Percentiles rank a stretch among this genome's conserved stretches.
phyloP scores from a whole-genome alignment of 768 basidiomycete genomes.

The Mrakia hoshinonis region DNA sequence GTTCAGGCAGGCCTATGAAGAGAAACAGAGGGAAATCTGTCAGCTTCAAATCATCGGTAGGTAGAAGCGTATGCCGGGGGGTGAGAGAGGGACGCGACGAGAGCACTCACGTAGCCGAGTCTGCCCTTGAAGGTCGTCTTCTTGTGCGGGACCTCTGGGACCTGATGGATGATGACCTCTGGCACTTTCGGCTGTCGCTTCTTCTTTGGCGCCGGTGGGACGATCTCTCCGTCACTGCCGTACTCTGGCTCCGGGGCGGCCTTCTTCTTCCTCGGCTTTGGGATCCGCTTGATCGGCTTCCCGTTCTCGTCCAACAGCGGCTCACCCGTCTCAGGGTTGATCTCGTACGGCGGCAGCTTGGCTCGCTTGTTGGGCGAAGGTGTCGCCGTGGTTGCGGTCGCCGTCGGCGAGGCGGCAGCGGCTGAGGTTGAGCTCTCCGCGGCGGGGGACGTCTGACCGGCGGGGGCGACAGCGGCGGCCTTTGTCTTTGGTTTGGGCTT shows the following conservation, averaged over 20 bases:
- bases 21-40: not conserved
- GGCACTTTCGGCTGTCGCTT: conserved; percentile 17
- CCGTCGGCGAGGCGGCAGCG: not conserved
- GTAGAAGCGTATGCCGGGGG: not conserved
- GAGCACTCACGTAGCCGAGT: conserved; percentile 30
- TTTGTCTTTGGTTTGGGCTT: conserved; percentile 1
- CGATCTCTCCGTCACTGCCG: conserved; percentile 1
- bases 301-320: conserved; percentile 13
- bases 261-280: conserved; percentile 19
- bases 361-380: not conserved
- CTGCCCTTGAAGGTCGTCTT: conserved; percentile 32
- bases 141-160: conserved; percentile 34
- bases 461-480: not conserved
- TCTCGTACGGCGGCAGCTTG: conserved; percentile 10
- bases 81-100: conserved; percentile 41
- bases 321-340: not conserved
- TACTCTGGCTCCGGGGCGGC: not conserved
- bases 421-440: not conserved
- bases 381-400: not conserved
- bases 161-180: conserved; percentile 31
- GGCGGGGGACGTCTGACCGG: not conserved
- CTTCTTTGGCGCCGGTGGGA: conserved; percentile 8
- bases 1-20: conserved; percentile 64
- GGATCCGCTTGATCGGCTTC: conserved; percentile 10
- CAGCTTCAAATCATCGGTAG: not conserved